Evolutionary conservation across 768 basidiomycete genomes (phyloP).

Genomic region (Collybia sp.): DNA sequence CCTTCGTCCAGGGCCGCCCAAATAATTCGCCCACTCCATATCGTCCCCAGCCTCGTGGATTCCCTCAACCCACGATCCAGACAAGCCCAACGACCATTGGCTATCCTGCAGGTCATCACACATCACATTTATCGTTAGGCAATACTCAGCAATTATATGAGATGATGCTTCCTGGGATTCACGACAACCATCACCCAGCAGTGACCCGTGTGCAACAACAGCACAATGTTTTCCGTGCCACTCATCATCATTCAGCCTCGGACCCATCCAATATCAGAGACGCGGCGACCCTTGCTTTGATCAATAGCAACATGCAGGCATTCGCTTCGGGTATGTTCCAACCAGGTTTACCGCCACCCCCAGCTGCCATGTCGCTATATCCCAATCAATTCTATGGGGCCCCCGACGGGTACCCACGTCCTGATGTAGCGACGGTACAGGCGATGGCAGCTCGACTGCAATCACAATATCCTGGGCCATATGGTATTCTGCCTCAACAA

Average conservation of each 20-base stretch:
- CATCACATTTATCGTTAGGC: slow-evolving; percentile 67
- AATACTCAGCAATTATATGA: slow-evolving; percentile 77
- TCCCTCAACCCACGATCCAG: slow-evolving; percentile 48
- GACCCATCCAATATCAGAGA: slow-evolving; percentile 78
- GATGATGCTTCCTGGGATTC: slow-evolving; percentile 62
- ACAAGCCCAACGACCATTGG: slow-evolving; percentile 50
- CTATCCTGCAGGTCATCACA: slow-evolving; percentile 43
- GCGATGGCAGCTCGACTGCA: slow-evolving; percentile 63
- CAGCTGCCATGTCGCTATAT: slow-evolving; percentile 57
- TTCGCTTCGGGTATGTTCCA: slow-evolving; percentile 60
- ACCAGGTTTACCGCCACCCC: slow-evolving; percentile 33
- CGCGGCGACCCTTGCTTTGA: slow-evolving; percentile 57
- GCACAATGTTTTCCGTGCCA: slow-evolving; percentile 65
- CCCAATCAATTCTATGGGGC: slow-evolving; percentile 65
- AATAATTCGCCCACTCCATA: slow-evolving; percentile 48
- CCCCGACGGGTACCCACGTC: slow-evolving; percentile 50
- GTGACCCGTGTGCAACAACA: slow-evolving; percentile 78
- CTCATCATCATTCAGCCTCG: slow-evolving; percentile 80
- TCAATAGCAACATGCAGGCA: slow-evolving; percentile 51
- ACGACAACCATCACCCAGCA: slow-evolving; percentile 56
- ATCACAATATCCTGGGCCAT: slow-evolving; percentile 54
- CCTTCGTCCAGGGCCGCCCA: slow-evolving; percentile 50
- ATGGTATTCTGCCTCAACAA: slow-evolving; percentile 30
- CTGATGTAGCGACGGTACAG: slow-evolving; percentile 48
- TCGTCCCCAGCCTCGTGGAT: slow-evolving; percentile 58